Base-by-base conservation (phyloP, 257 asterid species). In the Prunella vulgaris region DNA sequence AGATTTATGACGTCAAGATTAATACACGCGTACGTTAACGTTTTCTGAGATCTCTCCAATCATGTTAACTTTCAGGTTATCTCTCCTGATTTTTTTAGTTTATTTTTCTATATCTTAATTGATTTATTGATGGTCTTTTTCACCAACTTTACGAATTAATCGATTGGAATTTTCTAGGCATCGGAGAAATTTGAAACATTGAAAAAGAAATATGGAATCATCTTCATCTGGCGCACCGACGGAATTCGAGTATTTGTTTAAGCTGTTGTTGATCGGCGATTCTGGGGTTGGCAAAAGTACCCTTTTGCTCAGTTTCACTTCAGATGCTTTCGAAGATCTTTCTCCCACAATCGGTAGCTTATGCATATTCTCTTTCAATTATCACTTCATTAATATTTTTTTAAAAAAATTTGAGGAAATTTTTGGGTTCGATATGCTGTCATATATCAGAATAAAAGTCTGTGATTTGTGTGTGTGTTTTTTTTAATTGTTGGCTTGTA, bases 241-340 rank as follows among this genome's bases (percentile, higher is more conserved):
- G 3, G 88, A 84, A 70, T 84, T 81, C 52, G 89, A 84, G 75
- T 88, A 81, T 74, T 51, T 84, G 83, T 84, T 84, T 60, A 84
- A 84, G 85, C 28, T 84, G 79, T 64, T 84, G 66, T 58, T 84
- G 85, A 81, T 92, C 14, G 97, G 97, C 17, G 97, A 92, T 82
- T 92, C 98, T 63, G 98, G 98, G 57, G 98, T 92, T 68, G 98
- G 98, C 24, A 92, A 92, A 74, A 92, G 98, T 37, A 87, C 77
- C 63, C 89, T 92, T 46, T 77, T 92, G 86, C 98, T 92, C 69
- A 86, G 98, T 77, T 92, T 92, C 77, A 93, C 97, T 57, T 84
- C 95, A 59, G 90, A 93, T 77, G 53, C 84, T 35, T 93, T 93
- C 51, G 96, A 93, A 62, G 98, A 93, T 66, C 94, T 92, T 13